Percentiles rank a stretch among this genome's conserved stretches.
These are phyloP conservation scores for Bidens hawaiensis DNA, from an alignment of 140 eudicot genomes.

Conservation along the genomic window DNA sequence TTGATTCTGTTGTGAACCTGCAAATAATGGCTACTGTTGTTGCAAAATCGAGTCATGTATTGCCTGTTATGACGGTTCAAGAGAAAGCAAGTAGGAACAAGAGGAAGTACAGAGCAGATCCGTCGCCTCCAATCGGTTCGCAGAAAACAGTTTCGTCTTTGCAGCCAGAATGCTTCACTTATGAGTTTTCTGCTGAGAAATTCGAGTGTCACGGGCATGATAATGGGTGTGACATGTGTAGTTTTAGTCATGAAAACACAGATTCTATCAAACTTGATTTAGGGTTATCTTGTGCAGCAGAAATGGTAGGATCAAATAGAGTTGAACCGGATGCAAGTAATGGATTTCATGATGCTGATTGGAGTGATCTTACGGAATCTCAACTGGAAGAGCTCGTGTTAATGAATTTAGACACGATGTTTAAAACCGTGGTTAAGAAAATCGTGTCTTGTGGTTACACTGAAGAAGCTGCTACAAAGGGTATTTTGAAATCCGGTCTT, in stretches of 20 bases:
- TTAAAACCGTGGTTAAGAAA: slow-evolving; percentile 61
- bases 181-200: slow-evolving; percentile 72
- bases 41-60: slow-evolving; percentile 52
- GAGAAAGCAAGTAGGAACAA: slow-evolving; percentile 82
- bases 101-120: slow-evolving; percentile 78
- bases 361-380: slow-evolving; percentile 79
- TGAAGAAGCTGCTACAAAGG: slow-evolving; percentile 58
- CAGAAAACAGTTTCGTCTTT: slow-evolving; percentile 34
- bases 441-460: slow-evolving; percentile 65
- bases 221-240: slow-evolving; percentile 54
- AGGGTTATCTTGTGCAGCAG: slow-evolving; percentile 50
- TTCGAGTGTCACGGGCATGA: slow-evolving; percentile 44
- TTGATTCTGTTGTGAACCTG: slow-evolving; percentile 6
- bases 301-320: slow-evolving; percentile 20
- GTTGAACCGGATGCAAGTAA: slow-evolving; percentile 35
- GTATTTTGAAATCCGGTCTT: slow-evolving; percentile 69
- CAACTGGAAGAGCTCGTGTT: slow-evolving; percentile 78
- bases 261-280: slow-evolving; percentile 66
- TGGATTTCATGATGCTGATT: slow-evolving; percentile 66
- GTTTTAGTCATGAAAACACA: slow-evolving; percentile 31
- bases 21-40: slow-evolving; percentile 65
- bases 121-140: slow-evolving; percentile 40
- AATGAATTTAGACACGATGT: slow-evolving; percentile 58
- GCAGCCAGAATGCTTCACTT: slow-evolving; percentile 37
- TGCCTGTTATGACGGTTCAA: slow-evolving; percentile 42